phyloP scores from a whole-genome alignment of 2,329 filamentous ascomycete genomes.

The Xylariomycetidae sp. region DNA sequence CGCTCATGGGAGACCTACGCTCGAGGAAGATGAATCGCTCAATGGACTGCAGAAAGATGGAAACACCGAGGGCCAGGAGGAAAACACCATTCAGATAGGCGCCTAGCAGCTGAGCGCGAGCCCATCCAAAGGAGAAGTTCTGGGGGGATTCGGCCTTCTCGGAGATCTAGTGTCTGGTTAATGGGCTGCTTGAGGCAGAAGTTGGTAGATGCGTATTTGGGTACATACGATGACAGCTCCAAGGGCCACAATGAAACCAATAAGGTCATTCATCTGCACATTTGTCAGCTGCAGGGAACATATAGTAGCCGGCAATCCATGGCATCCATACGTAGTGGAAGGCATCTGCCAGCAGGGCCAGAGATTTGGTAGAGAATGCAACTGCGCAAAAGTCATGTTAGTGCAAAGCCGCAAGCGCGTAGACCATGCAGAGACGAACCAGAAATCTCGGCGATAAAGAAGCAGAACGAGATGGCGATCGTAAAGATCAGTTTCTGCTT shows the following conservation, averaged over 20 bases:
- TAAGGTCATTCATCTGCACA: conserved; percentile 55
- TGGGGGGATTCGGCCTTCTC: conserved; percentile 50
- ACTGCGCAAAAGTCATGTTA: conserved; percentile 14
- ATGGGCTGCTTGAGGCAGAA: not conserved
- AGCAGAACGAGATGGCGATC: conserved; percentile 43
- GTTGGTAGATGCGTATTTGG: not conserved
- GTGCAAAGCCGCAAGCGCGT: not conserved
- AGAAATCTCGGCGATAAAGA: conserved; percentile 46
- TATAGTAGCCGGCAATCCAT: not conserved
- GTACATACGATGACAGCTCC: conserved; percentile 52
- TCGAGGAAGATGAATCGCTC: conserved; percentile 59
- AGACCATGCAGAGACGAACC: conserved; percentile 29
- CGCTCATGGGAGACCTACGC: conserved; percentile 30
- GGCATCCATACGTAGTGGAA: conserved; percentile 61
- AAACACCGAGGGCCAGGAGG: conserved; percentile 63
- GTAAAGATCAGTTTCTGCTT: conserved; percentile 42
- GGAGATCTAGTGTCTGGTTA: conserved; percentile 40
- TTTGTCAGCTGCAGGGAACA: conserved; percentile 9
- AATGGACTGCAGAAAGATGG: conserved; percentile 67
- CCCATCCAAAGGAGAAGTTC: conserved; percentile 68
- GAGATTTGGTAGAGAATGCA: conserved; percentile 52
- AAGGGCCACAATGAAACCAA: conserved; percentile 63
- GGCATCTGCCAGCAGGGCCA: conserved; percentile 69
- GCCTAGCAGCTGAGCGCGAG: conserved; percentile 64
- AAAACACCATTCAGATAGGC: conserved; percentile 80